These are phyloP conservation scores for Mycena floridula DNA, from an alignment of 768 basidiomycete species.

Conservation along the genomic window DNA sequence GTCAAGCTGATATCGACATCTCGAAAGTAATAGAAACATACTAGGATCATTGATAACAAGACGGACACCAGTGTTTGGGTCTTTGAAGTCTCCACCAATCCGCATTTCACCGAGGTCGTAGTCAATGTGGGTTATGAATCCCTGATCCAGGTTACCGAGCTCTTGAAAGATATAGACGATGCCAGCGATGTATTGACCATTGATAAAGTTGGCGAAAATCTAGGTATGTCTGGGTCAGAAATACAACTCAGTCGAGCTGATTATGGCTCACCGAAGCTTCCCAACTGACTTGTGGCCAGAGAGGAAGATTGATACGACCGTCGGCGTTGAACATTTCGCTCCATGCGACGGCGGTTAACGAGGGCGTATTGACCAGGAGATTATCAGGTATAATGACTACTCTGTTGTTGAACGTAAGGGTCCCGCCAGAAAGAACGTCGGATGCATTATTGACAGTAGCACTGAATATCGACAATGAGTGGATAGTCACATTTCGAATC, in stretches of 20 bases:
- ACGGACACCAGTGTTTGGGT: slow-evolving; percentile 2
- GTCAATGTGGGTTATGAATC: slow-evolving; percentile 20
- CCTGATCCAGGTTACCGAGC: slow-evolving; percentile 9
- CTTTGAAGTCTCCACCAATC: background rate
- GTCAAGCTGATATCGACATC: background rate
- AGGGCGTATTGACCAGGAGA: slow-evolving; percentile 13
- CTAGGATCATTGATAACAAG: slow-evolving; percentile 14
- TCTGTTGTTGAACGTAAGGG: slow-evolving; percentile 7
- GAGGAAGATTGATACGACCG: slow-evolving; percentile 8
- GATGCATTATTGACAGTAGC: slow-evolving; percentile 12
- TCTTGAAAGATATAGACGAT: slow-evolving; percentile 13
- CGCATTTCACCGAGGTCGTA: background rate
- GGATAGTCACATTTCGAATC: background rate
- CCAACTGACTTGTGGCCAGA: slow-evolving; percentile 13
- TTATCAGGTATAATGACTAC: slow-evolving; percentile 10
- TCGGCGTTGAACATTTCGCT: slow-evolving; percentile 10
- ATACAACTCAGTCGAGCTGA: slow-evolving; percentile 1
- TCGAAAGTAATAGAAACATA: background rate
- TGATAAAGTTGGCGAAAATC: slow-evolving; percentile 12
- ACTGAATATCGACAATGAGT: slow-evolving; percentile 1
- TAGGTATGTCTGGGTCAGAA: background rate
- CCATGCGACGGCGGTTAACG: slow-evolving; percentile 13
- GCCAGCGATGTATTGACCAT: slow-evolving; percentile 10
- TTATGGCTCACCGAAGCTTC: slow-evolving; percentile 20
- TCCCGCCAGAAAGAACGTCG: slow-evolving; percentile 12